Base-by-base conservation (phyloP, 2,329 filamentous ascomycete species). In the Teratosphaeria nubilosa region DNA sequence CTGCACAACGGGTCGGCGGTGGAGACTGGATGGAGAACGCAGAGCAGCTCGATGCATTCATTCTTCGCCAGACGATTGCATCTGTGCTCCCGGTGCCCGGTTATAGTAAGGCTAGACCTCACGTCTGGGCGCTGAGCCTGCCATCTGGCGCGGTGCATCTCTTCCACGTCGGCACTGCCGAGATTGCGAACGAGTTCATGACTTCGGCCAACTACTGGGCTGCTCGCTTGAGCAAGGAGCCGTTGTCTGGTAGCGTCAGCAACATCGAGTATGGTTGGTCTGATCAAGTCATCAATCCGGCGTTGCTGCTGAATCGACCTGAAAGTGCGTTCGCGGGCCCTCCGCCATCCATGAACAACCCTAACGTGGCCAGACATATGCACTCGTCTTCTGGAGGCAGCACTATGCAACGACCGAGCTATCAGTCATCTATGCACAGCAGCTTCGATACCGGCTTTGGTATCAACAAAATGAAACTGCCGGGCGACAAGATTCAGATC, bases 21-120 rank as follows among this genome's bases (percentile, higher is more conserved):
- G 94, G 94, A 25, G 97, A 99, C 72, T 99, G 94, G 94, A 92
- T 92, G 72, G 91, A 96, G 65, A 97, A 95, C 69, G 94, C 94
- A 5, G 91, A 95, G 63, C 90, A 86, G 63, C 79, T 96, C 10
- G 91, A 90, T 66, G 87, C 86, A 22, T 97, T 96, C 72, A 85
- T 88, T 51, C 83, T 99, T 7, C 84, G 91, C 22, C 91, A 97
- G 72, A 95, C 91, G 0, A 88, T 97, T 63, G 94, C 94, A 11
- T 96, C 90, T 58, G 85, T 88, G 0, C 82, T 99, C 14, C 94
- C 94, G 9, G 82, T 91, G 0, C 92, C 94, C 0, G 94, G 94
- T 11, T 97, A 97, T 74, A 96, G 91, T 34, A 91, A 95, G 68
- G 83, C 86, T 30, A 82, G 94, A 11, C 91, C 91, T 4, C 86